Conservation (phyloP, 1,139 yeast species). For the Geotrichum phurueaensis region DNA sequence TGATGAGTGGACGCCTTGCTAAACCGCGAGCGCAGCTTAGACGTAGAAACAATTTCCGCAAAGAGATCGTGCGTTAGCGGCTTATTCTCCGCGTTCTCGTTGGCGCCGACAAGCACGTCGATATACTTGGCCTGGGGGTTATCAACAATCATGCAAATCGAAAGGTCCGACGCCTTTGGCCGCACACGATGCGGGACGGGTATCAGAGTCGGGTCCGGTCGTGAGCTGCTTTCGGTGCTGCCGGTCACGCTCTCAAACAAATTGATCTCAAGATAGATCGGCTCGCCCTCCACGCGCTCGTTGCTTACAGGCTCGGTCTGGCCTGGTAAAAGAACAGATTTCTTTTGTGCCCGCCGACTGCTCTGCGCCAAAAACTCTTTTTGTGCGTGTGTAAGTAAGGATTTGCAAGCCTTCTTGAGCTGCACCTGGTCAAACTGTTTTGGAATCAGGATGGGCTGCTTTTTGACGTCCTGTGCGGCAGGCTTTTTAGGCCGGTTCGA, state of each 20-base stretch:
- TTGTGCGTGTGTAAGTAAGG: constrained; percentile 14
- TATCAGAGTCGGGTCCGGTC: constrained; percentile 18
- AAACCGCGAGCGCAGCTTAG: constrained; percentile 24
- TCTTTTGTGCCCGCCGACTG: neutral
- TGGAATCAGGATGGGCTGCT: constrained; percentile 9
- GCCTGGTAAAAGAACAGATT: neutral
- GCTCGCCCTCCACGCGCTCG: constrained; percentile 8
- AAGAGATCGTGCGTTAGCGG: constrained; percentile 24
- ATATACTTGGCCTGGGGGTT: constrained; percentile 26
- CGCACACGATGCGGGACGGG: constrained; percentile 25
- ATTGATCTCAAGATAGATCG: constrained; percentile 12
- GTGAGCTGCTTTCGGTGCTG: neutral
- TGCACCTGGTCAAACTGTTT: constrained; percentile 16
- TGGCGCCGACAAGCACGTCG: constrained; percentile 21
- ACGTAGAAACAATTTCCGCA: constrained; percentile 26
- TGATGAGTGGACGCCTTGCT: constrained; percentile 13
- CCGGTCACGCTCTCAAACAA: constrained; percentile 8
- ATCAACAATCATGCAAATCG: constrained; percentile 26
- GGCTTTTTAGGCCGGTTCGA: neutral
- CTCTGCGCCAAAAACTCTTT: neutral
- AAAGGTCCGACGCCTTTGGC: constrained; percentile 20
- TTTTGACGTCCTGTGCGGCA: neutral
- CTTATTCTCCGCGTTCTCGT: constrained; percentile 10
- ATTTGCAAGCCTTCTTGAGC: constrained; percentile 13
- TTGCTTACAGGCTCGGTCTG: neutral